Evolutionary conservation across 495 filamentous ascomycete species (phyloP), one percentile per base, ranked within the genome.

Genomic region (Penicillium paradoxum): DNA sequence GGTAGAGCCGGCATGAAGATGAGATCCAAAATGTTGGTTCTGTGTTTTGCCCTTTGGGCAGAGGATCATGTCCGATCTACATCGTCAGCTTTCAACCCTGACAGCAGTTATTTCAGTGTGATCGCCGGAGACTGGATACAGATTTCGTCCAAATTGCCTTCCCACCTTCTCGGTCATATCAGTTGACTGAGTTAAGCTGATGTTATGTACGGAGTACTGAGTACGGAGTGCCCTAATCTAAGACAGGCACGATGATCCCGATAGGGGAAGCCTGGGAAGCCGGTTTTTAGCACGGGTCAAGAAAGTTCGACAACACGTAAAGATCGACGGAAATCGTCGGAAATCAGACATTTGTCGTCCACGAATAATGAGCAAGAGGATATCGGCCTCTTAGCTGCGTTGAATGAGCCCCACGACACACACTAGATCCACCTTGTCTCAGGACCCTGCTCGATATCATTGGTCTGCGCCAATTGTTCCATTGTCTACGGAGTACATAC

Each of bases 341-440:
- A 47, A 37, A 1, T 10, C 14, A 18, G 30, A 36, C 30, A 25
- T 29, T 6, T 14, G n/a, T 24, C 33, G 36, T 19, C 45, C 18
- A 10, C 44, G 15, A 36, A 34, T 15, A n/a, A 47, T 11, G 11
- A 48, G 2, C 2, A 37, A n/a, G 32, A 46, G 8, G 10, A 27
- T 2, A 42, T 6, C 21, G 17, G 21, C 32, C 45, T 36, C 17
- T 37, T 10, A 48, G 45, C 32, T 36, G 33, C 19, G 30, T 18
- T 21, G 17, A 22, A 24, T 19, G 29, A 22, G 17, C 11, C 24
- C 45, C 45, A 47, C 19, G 19, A 22, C 15, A 3, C 8, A 9
- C 34, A 37, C 34, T 2, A 37, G 34, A 25, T 29, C 46, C 46
- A 49, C 46, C 27, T 24, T 49, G 46, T 49, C 46, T 49, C 46